These are phyloP conservation scores for Escallonia rubra DNA, from an alignment of 129 eudicot genomes.

Conservation along the genomic window DNA sequence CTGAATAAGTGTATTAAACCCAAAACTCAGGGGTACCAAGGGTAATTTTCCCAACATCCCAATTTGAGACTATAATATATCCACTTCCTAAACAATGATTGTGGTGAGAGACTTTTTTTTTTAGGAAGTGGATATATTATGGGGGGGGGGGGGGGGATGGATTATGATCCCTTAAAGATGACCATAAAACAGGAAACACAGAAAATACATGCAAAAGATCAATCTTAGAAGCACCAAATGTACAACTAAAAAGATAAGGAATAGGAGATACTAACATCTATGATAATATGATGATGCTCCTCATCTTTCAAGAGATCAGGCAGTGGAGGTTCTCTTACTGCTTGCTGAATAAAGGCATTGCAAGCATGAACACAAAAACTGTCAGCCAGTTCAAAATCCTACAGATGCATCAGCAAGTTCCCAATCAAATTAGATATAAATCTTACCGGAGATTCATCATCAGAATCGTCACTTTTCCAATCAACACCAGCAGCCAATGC, in stretches of 20 bases:
- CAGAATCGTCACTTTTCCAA: slow-evolving; percentile 78
- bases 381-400: background rate
- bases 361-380: slow-evolving; percentile 10
- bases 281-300: slow-evolving; percentile 49
- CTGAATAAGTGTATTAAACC: no score
- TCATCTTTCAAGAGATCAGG: slow-evolving; percentile 78
- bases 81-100: no score
- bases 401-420: slow-evolving; percentile 1
- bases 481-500: slow-evolving; percentile 88
- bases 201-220: background rate
- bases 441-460: slow-evolving; percentile 69
- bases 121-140: no score
- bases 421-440: slow-evolving; percentile 4
- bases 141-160: no score
- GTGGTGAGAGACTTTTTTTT: no score
- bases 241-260: background rate
- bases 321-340: slow-evolving; percentile 66
- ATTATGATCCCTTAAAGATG: background rate
- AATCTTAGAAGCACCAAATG: background rate
- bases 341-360: slow-evolving; percentile 36
- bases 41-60: no score
- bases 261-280: slow-evolving; percentile 55
- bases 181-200: background rate
- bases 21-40: no score
- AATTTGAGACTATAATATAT: no score